Percentiles rank a stretch among this genome's conserved stretches.
These are phyloP conservation scores for Phylloporus gajari DNA, from an alignment of 1,284 basidiomycete genomes.

Conservation along the genomic window DNA sequence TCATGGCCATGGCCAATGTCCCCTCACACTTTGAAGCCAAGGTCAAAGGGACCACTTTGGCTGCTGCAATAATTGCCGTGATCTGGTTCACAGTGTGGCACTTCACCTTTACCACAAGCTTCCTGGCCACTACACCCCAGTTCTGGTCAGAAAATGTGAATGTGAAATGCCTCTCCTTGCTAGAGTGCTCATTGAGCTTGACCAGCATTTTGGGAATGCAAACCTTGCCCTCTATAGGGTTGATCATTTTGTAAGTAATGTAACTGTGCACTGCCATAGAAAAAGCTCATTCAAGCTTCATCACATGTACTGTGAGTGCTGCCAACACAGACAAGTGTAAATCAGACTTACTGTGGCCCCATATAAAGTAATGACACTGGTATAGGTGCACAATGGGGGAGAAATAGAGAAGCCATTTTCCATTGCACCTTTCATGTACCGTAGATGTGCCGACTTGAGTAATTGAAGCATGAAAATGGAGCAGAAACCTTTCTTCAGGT, in stretches of 20 bases:
- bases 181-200: neutral
- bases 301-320: neutral
- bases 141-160: neutral
- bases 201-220: neutral
- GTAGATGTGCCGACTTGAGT: slow-evolving; percentile 5
- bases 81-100: no score
- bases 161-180: neutral
- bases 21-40: no score
- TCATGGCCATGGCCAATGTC: no score
- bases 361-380: neutral
- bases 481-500: neutral
- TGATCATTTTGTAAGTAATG: neutral
- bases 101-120: no score
- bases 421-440: neutral
- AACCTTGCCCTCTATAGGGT: neutral
- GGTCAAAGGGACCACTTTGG: no score
- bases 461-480: neutral
- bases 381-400: neutral
- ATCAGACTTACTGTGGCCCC: neutral
- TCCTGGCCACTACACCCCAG: no score
- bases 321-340: no score
- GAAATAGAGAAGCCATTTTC: neutral
- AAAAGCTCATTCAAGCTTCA: neutral
- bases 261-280: neutral
- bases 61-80: no score